A percentile compares a stretch with the other conserved stretches of the same genome.
Conservation (phyloP, 2,329 filamentous ascomycete genomes). For the Fusarium aywerte region DNA sequence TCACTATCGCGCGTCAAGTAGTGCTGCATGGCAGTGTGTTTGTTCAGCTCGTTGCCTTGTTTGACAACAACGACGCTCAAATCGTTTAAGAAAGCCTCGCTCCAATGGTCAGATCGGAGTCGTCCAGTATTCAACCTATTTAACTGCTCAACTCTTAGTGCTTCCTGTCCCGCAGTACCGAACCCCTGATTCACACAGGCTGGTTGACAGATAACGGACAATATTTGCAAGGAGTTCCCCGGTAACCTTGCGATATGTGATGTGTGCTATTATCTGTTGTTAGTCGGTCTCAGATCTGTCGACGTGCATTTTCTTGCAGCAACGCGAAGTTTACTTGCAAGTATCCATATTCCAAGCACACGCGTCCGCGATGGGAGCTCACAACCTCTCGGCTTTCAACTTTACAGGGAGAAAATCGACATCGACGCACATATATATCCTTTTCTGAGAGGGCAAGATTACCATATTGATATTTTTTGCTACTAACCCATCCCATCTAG, state of each 20-base stretch:
- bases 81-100: not conserved
- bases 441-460: too few species aligned
- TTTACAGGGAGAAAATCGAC: too few species aligned
- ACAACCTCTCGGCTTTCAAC: too few species aligned
- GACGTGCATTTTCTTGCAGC: conserved; percentile 14
- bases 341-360: conserved; percentile 14
- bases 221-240: conserved; percentile 23
- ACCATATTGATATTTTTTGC: too few species aligned
- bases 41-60: conserved; percentile 10
- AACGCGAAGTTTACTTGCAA: conserved; percentile 13
- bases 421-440: not conserved
- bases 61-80: not conserved
- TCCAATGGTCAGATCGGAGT: not conserved
- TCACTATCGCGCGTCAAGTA: conserved; percentile 39
- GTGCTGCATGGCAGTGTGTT: conserved; percentile 10
- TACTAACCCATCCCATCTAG: too few species aligned
- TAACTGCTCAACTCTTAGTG: not conserved
- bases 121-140: not conserved
- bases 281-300: conserved; percentile 13
- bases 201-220: conserved; percentile 1
- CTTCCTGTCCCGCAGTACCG: not conserved
- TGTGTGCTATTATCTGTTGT: conserved; percentile 3
- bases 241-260: conserved; percentile 15
- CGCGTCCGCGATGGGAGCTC: not conserved
- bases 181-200: not conserved